Evolutionary conservation across 2,329 filamentous ascomycete genomes (phyloP).

Genomic region (Diaporthe ilicicola): DNA sequence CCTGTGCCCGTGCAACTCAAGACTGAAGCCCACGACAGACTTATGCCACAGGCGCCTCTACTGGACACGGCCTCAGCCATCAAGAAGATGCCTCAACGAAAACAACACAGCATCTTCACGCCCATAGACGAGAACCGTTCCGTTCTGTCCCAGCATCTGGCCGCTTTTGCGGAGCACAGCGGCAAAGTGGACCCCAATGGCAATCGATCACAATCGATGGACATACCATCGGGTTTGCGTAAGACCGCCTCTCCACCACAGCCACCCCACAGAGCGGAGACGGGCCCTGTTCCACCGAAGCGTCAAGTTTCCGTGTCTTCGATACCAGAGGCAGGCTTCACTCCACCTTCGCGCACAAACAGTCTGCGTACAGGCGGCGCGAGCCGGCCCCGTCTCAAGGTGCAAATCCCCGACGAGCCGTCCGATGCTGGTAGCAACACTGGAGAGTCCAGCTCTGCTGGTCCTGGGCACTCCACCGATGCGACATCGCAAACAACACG

Average conservation of each 20-base stretch:
- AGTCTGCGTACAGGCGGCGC: conserved; percentile 73
- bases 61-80: conserved; percentile 61
- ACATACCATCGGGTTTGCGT: conserved; percentile 65
- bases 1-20: conserved; percentile 61
- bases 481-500: conserved; percentile 64
- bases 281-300: conserved; percentile 58
- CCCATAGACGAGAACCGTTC: conserved; percentile 94
- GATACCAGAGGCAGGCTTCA: conserved; percentile 70
- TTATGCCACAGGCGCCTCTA: conserved; percentile 50
- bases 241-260: conserved; percentile 64
- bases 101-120: conserved; percentile 94
- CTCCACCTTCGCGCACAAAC: conserved; percentile 80
- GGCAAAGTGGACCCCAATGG: conserved; percentile 42
- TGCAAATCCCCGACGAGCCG: conserved; percentile 93
- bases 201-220: conserved; percentile 70
- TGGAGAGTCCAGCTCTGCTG: conserved; percentile 73
- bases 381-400: conserved; percentile 82
- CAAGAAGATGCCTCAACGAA: conserved; percentile 75
- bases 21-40: conserved; percentile 52
- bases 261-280: conserved; percentile 58
- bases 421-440: conserved; percentile 76
- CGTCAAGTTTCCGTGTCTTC: conserved; percentile 66
- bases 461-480: conserved; percentile 61
- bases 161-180: conserved; percentile 66
- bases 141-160: conserved; percentile 84